phyloP scores from a whole-genome alignment of 169 alveolate species.

The Plasmodium billcollinsi region DNA sequence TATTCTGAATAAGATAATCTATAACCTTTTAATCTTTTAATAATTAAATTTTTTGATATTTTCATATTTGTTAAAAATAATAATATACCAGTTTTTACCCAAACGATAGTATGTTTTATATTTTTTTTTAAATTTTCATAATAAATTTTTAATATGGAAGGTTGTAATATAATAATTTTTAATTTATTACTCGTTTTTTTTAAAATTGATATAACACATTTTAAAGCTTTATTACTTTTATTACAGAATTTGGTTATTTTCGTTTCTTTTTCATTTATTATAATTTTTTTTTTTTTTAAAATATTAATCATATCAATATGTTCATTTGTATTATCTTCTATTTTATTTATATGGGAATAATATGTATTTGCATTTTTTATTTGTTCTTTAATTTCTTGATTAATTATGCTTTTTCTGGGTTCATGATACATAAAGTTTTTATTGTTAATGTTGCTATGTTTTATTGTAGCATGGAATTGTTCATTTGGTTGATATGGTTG shows the following conservation, averaged over 20 bases:
- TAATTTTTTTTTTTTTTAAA: slow-evolving; percentile 41
- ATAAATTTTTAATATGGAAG: slow-evolving; percentile 30
- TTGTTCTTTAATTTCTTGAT: neutral
- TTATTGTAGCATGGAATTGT: neutral
- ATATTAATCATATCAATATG: slow-evolving; percentile 6
- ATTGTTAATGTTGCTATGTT: neutral
- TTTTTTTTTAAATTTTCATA: slow-evolving; percentile 23
- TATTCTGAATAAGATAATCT: slow-evolving; percentile 88
- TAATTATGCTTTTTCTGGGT: neutral
- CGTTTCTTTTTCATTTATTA: slow-evolving; percentile 7
- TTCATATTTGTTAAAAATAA: slow-evolving; percentile 84
- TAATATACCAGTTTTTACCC: slow-evolving; percentile 87
- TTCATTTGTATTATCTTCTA: neutral
- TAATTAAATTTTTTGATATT: slow-evolving; percentile 84
- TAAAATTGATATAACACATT: neutral
- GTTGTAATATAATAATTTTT: slow-evolving; percentile 44
- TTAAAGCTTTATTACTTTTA: slow-evolving; percentile 13
- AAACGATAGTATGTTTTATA: slow-evolving; percentile 82
- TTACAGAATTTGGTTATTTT: slow-evolving; percentile 19
- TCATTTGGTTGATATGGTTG: neutral
- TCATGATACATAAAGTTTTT: too few species aligned
- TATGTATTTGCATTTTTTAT: neutral
- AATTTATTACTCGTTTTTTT: slow-evolving; percentile 8
- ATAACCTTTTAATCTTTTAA: slow-evolving; percentile 87
- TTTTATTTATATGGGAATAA: too few species aligned